Evolutionary conservation across 441 rosid genomes (phyloP).

Genomic region (Breynia disticha): DNA sequence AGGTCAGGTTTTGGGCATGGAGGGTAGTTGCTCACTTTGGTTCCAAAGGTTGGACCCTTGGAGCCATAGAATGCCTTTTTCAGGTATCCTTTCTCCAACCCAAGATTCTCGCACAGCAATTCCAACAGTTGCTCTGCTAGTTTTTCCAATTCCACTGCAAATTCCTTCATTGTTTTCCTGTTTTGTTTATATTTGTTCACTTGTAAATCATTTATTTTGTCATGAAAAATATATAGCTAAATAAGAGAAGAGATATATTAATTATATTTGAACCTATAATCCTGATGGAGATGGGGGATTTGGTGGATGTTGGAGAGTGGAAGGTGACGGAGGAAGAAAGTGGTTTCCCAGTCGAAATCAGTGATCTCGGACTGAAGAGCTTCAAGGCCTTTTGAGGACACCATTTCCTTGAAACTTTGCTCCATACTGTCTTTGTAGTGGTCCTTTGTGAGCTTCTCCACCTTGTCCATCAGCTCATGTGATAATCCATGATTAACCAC

Average conservation of each 20-base stretch:
- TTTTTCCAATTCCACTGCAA: constrained; percentile 36
- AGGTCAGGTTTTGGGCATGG: constrained; percentile 77
- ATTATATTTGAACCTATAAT: constrained; percentile 41
- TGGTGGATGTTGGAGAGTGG: constrained; percentile 56
- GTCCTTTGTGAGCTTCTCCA: constrained; percentile 66
- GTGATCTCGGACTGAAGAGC: constrained; percentile 47
- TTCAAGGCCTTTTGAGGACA: constrained; percentile 53
- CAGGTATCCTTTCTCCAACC: constrained; percentile 56
- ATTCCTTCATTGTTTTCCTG: constrained; percentile 55
- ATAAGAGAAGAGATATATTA: constrained; percentile 1
- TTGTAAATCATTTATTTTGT: no score
- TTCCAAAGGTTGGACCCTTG: constrained; percentile 59
- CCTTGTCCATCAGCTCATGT: constrained; percentile 49
- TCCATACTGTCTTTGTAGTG: constrained; percentile 80
- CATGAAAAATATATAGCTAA: no score
- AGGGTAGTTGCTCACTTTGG: constrained; percentile 79
- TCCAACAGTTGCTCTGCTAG: constrained; percentile 54
- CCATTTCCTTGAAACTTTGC: constrained; percentile 64
- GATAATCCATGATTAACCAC: constrained; percentile 65
- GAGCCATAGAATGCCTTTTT: constrained; percentile 52
- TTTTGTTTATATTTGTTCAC: no score
- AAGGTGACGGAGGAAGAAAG: constrained; percentile 65
- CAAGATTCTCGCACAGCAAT: constrained; percentile 51
- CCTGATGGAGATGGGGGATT: constrained; percentile 64
- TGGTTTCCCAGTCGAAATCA: constrained; percentile 93